Percentiles rank a stretch among this genome's conserved stretches.
Conservation (phyloP, 345 rosid species). For the Rhodamnia rubescens region DNA sequence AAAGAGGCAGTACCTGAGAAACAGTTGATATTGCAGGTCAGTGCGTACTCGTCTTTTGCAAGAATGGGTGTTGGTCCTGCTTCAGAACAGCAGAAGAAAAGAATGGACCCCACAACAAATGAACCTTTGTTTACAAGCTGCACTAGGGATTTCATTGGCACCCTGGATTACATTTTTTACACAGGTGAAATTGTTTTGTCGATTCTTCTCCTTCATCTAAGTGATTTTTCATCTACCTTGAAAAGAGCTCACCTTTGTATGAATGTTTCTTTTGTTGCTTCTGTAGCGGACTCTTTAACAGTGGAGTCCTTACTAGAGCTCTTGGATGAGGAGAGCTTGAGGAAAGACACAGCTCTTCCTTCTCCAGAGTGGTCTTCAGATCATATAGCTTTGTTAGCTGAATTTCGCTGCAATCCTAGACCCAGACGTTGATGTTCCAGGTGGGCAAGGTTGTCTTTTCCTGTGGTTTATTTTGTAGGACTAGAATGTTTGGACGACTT, state of each 20-base stretch:
- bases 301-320: constrained; percentile 94
- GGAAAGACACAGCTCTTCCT: constrained; percentile 97
- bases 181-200: constrained; percentile 41
- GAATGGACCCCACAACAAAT: constrained; percentile 73
- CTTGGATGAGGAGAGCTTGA: constrained; percentile 87
- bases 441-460: constrained; percentile 3
- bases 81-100: constrained; percentile 70
- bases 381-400: constrained; percentile 91
- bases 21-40: constrained; percentile 45
- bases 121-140: constrained; percentile 94
- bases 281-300: constrained; percentile 77
- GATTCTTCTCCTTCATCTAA: neutral
- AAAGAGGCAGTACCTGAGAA: neutral
- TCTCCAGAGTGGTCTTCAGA: constrained; percentile 99
- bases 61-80: constrained; percentile 48
- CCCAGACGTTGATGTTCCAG: constrained; percentile 56
- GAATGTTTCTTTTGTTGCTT: neutral
- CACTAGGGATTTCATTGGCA: constrained; percentile 84
- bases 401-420: constrained; percentile 87
- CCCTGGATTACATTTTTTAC: constrained; percentile 91
- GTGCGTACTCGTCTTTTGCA: constrained; percentile 86
- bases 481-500: neutral
- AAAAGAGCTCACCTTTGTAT: neutral
- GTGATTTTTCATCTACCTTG: neutral
- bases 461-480: neutral